Conservation (phyloP, 1,284 basidiomycete genomes). For the Veloboletus limbatus region DNA sequence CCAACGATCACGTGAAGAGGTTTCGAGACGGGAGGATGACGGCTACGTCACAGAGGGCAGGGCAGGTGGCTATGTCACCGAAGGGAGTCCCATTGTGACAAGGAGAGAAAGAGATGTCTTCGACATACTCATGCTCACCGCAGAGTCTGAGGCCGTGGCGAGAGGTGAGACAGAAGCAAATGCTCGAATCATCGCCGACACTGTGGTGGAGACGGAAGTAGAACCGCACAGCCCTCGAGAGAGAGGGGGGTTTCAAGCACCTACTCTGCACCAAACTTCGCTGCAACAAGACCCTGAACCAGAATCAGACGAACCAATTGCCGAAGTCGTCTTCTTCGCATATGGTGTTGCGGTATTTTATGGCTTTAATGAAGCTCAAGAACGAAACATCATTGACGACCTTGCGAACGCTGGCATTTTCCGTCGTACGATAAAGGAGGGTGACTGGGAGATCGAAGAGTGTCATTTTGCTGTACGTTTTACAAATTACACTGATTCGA, state of each 20-base stretch:
- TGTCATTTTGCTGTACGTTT: conserved; percentile 77
- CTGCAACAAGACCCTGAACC: conserved; percentile 10
- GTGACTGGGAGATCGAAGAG: conserved; percentile 87
- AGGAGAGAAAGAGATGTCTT: conserved; percentile 7
- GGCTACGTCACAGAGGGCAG: conserved; percentile 27
- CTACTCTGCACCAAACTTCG: conserved; percentile 5
- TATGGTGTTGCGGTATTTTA: conserved; percentile 89
- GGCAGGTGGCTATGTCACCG: conserved; percentile 28
- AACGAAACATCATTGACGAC: conserved; percentile 80
- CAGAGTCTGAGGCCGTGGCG: conserved; percentile 21
- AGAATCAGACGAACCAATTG: conserved; percentile 48
- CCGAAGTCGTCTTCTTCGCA: conserved; percentile 84
- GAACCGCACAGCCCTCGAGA: conserved; percentile 7
- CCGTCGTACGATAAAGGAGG: conserved; percentile 57
- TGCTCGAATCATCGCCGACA: conserved; percentile 14
- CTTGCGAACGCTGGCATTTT: conserved; percentile 70
- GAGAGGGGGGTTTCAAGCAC: conserved; percentile 2
- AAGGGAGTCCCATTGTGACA: conserved; percentile 16
- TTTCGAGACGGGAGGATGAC: conserved; percentile 30
- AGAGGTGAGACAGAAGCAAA: conserved; percentile 14
- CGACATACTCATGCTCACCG: not conserved
- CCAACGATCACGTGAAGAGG: conserved; percentile 21
- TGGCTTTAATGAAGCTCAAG: conserved; percentile 74
- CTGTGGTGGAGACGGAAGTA: conserved; percentile 12
- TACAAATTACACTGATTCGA: not conserved